A percentile compares a stretch with the other conserved stretches of the same genome.
phyloP scores from a whole-genome alignment of 2,329 filamentous ascomycete species.

The Pseudogymnoascus sp. region DNA sequence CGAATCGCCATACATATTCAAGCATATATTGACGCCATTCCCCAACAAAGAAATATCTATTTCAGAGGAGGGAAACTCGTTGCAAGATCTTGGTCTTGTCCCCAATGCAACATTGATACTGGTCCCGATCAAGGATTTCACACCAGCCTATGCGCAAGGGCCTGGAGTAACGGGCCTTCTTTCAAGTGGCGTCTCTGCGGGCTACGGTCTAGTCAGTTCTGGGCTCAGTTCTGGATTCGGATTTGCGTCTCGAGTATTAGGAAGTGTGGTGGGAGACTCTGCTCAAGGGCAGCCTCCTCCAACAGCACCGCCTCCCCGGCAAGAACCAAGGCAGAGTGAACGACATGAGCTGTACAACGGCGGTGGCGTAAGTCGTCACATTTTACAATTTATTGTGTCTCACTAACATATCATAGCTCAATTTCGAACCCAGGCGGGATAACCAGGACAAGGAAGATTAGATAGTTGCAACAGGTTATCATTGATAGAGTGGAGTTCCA shows the following conservation, averaged over 20 bases:
- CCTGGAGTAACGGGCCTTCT: slow-evolving; percentile 22
- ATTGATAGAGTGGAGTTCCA: slow-evolving; percentile 8
- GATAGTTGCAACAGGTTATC: slow-evolving; percentile 6
- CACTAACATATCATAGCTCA: slow-evolving; percentile 14
- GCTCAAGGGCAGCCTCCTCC: background rate
- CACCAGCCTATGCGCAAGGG: slow-evolving; percentile 47
- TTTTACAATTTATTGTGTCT: background rate
- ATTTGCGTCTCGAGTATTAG: slow-evolving; percentile 35
- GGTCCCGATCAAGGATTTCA: slow-evolving; percentile 58
- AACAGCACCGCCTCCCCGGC: slow-evolving; percentile 25
- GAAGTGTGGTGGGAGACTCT: slow-evolving; percentile 27
- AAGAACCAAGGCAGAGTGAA: background rate
- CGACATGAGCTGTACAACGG: slow-evolving; percentile 10
- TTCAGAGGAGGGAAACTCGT: slow-evolving; percentile 62
- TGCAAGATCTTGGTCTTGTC: slow-evolving; percentile 63
- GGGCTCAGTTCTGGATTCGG: slow-evolving; percentile 36
- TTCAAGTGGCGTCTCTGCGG: slow-evolving; percentile 33
- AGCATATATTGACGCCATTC: slow-evolving; percentile 70
- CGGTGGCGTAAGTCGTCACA: background rate
- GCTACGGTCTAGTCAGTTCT: slow-evolving; percentile 33
- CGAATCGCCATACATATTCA: slow-evolving; percentile 65
- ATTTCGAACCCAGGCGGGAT: slow-evolving; percentile 18
- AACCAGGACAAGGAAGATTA: slow-evolving; percentile 12
- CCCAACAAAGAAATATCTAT: slow-evolving; percentile 69
- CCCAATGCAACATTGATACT: slow-evolving; percentile 80